A percentile compares a stretch with the other conserved stretches of the same genome.
Evolutionary conservation across 805 yeast genomes (phyloP).

Genomic region (Myxozyma melibiosi): DNA sequence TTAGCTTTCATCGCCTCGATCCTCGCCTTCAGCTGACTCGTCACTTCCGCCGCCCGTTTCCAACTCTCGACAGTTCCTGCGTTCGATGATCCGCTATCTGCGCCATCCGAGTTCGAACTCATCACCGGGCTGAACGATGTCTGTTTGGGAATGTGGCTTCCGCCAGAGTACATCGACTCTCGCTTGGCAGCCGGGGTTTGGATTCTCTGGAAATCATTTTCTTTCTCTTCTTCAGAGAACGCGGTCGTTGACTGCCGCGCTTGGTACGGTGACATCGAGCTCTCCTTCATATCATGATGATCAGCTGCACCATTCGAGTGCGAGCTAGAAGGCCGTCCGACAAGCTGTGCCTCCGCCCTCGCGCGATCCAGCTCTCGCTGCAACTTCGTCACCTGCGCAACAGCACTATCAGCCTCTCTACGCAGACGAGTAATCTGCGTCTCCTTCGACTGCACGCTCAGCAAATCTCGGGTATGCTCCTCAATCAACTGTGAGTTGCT

Average conservation of each 20-base stretch:
- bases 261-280: background rate
- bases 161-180: background rate
- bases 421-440: constrained; percentile 63
- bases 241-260: background rate
- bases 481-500: constrained; percentile 46
- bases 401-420: constrained; percentile 63
- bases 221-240: constrained; percentile 23
- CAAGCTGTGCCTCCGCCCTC: constrained; percentile 14
- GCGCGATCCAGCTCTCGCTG: constrained; percentile 51
- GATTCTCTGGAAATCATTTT: constrained; percentile 13
- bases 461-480: constrained; percentile 53
- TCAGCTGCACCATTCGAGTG: background rate
- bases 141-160: background rate
- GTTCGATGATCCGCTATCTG: background rate
- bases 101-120: constrained; percentile 2
- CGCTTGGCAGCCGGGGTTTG: background rate
- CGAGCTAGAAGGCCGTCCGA: background rate
- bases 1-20: constrained; percentile 76
- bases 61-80: constrained; percentile 54
- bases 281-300: background rate
- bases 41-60: constrained; percentile 88
- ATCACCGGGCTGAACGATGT: constrained; percentile 6
- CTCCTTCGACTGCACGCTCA: constrained; percentile 66
- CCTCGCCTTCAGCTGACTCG: constrained; percentile 79
- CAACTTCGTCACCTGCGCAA: constrained; percentile 47